Conservation (phyloP, 306 rosid species). For the Cajanus cajan region DNA sequence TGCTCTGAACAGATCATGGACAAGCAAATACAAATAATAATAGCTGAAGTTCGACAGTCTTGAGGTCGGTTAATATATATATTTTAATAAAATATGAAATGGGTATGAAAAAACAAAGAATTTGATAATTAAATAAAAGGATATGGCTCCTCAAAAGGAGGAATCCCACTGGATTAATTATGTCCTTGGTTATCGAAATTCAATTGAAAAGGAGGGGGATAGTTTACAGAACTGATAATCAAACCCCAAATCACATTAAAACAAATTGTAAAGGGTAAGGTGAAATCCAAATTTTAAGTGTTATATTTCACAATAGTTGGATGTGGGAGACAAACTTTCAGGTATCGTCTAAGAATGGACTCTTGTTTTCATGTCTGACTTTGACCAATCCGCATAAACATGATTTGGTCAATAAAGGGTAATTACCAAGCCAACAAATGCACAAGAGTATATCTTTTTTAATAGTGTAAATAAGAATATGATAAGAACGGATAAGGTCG, state of each 20-base stretch:
- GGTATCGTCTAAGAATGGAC: not conserved
- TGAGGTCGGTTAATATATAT: not conserved
- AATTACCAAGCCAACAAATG: slow-evolving; percentile 14
- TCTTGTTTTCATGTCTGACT: not conserved
- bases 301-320: not conserved
- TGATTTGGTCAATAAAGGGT: slow-evolving; percentile 40
- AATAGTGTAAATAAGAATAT: too few relatives aligned
- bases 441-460: too few relatives aligned
- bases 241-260: not conserved
- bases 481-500: too few relatives aligned
- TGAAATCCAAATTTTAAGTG: not conserved
- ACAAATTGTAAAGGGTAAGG: not conserved
- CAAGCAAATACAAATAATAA: slow-evolving; percentile 22
- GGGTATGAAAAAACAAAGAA: not conserved
- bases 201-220: not conserved
- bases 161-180: not conserved
- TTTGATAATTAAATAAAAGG: not conserved
- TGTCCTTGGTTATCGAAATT: not conserved
- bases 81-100: not conserved
- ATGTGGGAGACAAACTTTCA: not conserved
- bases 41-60: not conserved
- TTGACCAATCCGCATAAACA: not conserved
- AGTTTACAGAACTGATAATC: not conserved
- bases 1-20: not conserved
- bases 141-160: not conserved